Percentiles rank a stretch among this genome's conserved stretches.
Conservation (phyloP, 2,329 filamentous ascomycete species). For the Alternaria brassicicola region DNA sequence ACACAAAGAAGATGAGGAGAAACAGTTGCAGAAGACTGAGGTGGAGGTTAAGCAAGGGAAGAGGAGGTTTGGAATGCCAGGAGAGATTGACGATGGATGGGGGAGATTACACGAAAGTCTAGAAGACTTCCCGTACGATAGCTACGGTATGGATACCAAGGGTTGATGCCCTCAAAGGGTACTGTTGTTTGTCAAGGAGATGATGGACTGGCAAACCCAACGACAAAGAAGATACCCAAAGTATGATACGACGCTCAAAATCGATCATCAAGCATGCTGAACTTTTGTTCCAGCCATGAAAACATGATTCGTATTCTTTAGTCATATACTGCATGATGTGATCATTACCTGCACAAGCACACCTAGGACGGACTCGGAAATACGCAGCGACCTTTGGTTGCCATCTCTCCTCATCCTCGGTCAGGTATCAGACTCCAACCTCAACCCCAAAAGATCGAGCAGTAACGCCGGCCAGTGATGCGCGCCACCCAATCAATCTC, state of each 20-base stretch:
- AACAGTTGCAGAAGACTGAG: constrained; percentile 41
- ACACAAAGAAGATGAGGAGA: constrained; percentile 63
- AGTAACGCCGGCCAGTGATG: constrained; percentile 13
- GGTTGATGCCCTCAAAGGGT: neutral
- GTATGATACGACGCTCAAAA: neutral
- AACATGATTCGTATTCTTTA: constrained; percentile 18
- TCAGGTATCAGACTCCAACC: constrained; percentile 9
- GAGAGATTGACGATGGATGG: constrained; percentile 66
- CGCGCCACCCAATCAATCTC: constrained; percentile 6
- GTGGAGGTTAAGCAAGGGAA: constrained; percentile 47
- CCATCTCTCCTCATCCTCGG: constrained; percentile 1
- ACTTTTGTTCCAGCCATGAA: neutral
- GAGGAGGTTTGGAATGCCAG: constrained; percentile 55
- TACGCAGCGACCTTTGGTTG: constrained; percentile 6
- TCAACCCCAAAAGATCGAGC: constrained; percentile 8
- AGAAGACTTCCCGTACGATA: constrained; percentile 65
- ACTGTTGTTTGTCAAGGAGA: neutral
- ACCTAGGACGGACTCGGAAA: constrained; percentile 3
- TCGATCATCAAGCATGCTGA: neutral
- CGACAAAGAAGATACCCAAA: neutral
- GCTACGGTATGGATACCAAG: constrained; percentile 59
- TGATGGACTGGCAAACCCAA: too few species aligned
- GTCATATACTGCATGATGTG: constrained; percentile 22
- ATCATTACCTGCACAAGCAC: constrained; percentile 20
- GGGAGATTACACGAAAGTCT: constrained; percentile 59